These are phyloP conservation scores for Paracoccidioides lutzii DNA, from an alignment of 2,329 filamentous ascomycete genomes.

Conservation along the genomic window DNA sequence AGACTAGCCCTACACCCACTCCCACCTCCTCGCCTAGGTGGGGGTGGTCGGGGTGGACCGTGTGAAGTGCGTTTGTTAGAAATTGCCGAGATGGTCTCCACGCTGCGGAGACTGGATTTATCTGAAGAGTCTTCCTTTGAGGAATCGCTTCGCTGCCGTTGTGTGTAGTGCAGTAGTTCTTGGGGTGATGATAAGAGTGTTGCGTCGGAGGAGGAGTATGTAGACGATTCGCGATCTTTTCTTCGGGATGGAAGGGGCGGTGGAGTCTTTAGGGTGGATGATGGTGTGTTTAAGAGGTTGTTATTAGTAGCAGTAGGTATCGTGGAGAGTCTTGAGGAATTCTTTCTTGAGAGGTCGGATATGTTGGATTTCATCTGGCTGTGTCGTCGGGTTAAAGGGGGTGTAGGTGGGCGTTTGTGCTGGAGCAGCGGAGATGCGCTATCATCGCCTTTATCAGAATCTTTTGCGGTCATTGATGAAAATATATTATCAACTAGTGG, in stretches of 20 bases:
- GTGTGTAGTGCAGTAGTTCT: not conserved
- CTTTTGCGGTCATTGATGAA: not conserved
- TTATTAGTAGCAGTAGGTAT: constrained; percentile 37
- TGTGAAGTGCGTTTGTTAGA: constrained; percentile 12
- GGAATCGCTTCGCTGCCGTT: not conserved
- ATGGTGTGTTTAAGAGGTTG: constrained; percentile 27
- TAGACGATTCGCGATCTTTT: constrained; percentile 5
- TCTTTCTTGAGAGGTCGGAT: constrained; percentile 22
- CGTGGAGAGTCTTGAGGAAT: constrained; percentile 20
- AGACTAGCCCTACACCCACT: constrained; percentile 25
- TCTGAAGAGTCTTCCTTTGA: constrained; percentile 2
- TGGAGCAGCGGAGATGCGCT: constrained; percentile 14
- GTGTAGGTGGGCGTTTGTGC: constrained; percentile 34
- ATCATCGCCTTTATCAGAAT: not conserved
- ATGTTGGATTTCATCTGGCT: constrained; percentile 32
- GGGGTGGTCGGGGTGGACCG: constrained; percentile 34
- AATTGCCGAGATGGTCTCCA: constrained; percentile 4
- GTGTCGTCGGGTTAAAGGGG: constrained; percentile 37
- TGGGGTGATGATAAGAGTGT: not conserved
- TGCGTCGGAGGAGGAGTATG: constrained; percentile 2
- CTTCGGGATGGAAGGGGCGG: constrained; percentile 46
- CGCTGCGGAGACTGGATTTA: constrained; percentile 2
- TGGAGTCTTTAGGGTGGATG: constrained; percentile 28
- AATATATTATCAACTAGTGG: constrained; percentile 33
- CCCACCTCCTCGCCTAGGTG: constrained; percentile 33